Percentiles rank a stretch among this genome's conserved stretches.
phyloP scores from a whole-genome alignment of 768 basidiomycete genomes.

The Leccinum fibrillosum region DNA sequence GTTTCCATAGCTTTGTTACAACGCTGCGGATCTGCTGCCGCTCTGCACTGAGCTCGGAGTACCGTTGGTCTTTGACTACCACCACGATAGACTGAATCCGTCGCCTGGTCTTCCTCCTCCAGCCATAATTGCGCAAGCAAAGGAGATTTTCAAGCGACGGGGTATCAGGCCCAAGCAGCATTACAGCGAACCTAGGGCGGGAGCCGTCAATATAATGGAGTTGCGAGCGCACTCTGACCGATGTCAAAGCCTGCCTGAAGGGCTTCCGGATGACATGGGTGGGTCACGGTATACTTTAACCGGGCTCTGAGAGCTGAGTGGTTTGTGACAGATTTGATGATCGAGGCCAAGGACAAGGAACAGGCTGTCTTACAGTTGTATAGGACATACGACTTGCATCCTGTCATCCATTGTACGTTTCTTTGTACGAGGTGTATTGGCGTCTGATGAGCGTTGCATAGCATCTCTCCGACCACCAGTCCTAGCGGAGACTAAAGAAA shows the following conservation, averaged over 20 bases:
- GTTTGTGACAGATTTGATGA: conserved; percentile 68
- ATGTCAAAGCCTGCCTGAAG: conserved; percentile 62
- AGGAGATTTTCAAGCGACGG: conserved; percentile 67
- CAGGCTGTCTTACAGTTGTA: conserved; percentile 88
- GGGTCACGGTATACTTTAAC: conserved; percentile 11
- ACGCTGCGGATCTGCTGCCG: conserved; percentile 83
- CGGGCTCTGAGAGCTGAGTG: neutral
- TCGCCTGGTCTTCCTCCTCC: conserved; percentile 53
- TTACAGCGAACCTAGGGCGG: conserved; percentile 84
- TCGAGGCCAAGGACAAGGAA: conserved; percentile 92
- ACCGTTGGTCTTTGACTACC: conserved; percentile 74
- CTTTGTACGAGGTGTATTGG: neutral
- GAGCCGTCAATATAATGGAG: conserved; percentile 82
- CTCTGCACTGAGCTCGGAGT: conserved; percentile 81
- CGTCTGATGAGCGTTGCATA: conserved; percentile 1
- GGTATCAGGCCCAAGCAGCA: conserved; percentile 92
- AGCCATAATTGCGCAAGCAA: conserved; percentile 71
- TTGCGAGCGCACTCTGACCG: conserved; percentile 83
- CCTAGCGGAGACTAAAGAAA: conserved; percentile 36
- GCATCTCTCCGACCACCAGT: conserved; percentile 43
- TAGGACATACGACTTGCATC: conserved; percentile 67
- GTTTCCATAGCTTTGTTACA: conserved; percentile 66
- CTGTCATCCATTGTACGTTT: conserved; percentile 55
- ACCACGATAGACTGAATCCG: conserved; percentile 73
- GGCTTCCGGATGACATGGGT: conserved; percentile 69